Evolutionary conservation across 2,329 filamentous ascomycete genomes (phyloP).

Genomic region (Epichloe sp.): DNA sequence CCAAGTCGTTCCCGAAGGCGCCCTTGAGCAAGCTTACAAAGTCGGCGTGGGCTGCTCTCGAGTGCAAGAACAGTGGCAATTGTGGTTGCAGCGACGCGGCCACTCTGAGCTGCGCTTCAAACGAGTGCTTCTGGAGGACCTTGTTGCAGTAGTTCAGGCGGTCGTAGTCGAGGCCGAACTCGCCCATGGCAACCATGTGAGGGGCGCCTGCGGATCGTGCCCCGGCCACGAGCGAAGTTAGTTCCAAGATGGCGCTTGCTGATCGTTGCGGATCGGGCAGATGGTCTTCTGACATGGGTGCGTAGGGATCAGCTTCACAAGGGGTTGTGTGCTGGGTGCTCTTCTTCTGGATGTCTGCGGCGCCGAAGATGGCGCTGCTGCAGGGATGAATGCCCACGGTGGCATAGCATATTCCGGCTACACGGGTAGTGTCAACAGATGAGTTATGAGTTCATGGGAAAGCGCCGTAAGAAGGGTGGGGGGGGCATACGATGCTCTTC

Average conservation of each 20-base stretch:
- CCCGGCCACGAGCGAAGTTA: slow-evolving; percentile 51
- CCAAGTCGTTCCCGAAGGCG: slow-evolving; percentile 43
- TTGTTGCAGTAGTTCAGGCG: slow-evolving; percentile 70
- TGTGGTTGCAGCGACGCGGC: slow-evolving; percentile 57
- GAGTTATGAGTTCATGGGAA: background rate
- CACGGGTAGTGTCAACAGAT: slow-evolving; percentile 1
- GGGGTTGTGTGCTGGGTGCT: slow-evolving; percentile 28
- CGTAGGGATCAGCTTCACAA: slow-evolving; percentile 39
- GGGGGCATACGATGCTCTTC: slow-evolving; percentile 51
- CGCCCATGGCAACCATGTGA: slow-evolving; percentile 67
- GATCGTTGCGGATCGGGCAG: slow-evolving; percentile 32
- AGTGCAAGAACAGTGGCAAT: slow-evolving; percentile 85
- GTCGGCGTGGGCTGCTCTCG: slow-evolving; percentile 72
- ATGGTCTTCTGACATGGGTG: slow-evolving; percentile 35
- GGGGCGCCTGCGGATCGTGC: slow-evolving; percentile 33
- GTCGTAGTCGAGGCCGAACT: slow-evolving; percentile 95
- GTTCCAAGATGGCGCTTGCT: slow-evolving; percentile 37
- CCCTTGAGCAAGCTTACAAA: slow-evolving; percentile 60
- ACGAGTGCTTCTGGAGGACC: slow-evolving; percentile 71
- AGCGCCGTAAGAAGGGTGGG: background rate
- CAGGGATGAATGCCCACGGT: slow-evolving; percentile 95
- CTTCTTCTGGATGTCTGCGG: slow-evolving; percentile 31
- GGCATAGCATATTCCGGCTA: slow-evolving; percentile 71
- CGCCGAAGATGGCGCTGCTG: slow-evolving; percentile 65
- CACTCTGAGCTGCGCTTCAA: slow-evolving; percentile 68